A percentile compares a stretch with the other conserved stretches of the same genome.
These are phyloP conservation scores for Exophiala spinifera DNA, from an alignment of 2,329 filamentous ascomycete genomes.

Conservation along the genomic window DNA sequence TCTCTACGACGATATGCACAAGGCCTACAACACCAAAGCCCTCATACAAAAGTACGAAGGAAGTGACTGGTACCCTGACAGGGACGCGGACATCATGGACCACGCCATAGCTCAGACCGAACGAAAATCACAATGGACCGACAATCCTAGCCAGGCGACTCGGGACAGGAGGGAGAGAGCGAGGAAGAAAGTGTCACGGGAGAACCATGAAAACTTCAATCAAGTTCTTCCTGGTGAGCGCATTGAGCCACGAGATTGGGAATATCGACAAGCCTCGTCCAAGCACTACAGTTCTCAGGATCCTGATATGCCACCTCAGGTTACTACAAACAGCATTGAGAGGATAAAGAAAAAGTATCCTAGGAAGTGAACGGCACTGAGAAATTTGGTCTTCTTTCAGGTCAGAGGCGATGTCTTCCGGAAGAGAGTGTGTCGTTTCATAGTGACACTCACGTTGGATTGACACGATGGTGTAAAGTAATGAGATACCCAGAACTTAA, in stretches of 20 bases:
- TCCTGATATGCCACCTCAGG: background rate
- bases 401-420: no score
- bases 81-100: background rate
- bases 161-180: background rate
- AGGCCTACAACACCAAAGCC: constrained; percentile 4
- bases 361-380: no score
- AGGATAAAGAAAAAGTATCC: no score
- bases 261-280: background rate
- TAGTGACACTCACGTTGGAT: no score
- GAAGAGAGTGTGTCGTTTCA: no score
- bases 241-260: constrained; percentile 1
- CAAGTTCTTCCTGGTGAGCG: background rate
- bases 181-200: background rate
- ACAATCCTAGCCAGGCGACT: background rate
- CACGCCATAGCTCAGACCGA: background rate
- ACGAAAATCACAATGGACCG: background rate
- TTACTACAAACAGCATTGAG: no score
- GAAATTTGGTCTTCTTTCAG: no score
- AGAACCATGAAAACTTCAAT: constrained; percentile 5
- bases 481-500: no score
- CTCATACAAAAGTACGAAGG: constrained; percentile 1
- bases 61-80: background rate
- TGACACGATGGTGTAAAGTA: no score
- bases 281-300: background rate
- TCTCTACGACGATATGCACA: constrained; percentile 1